A percentile compares a stretch with the other conserved stretches of the same genome.
phyloP scores from a whole-genome alignment of 805 yeast species.

The Komagataella pseudopastoris region DNA sequence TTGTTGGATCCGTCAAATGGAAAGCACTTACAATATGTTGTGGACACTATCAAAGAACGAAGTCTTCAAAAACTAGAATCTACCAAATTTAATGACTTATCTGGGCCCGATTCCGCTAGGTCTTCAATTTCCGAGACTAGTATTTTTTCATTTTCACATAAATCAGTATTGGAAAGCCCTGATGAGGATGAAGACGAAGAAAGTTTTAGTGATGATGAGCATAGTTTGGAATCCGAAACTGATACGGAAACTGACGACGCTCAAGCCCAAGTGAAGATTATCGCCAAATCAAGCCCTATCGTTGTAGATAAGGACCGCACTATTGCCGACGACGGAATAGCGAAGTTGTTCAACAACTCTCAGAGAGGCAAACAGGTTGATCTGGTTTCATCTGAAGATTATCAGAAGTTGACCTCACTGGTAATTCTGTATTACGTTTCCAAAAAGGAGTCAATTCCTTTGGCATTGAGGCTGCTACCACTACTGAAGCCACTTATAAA shows the following conservation, averaged over 20 bases:
- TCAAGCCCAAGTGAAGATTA: not conserved
- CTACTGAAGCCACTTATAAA: not conserved
- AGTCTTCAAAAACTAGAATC: not conserved
- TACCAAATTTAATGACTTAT: not conserved
- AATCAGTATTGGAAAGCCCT: not conserved
- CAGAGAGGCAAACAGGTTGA: not conserved
- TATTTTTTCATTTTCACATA: not conserved
- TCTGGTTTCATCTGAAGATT: not conserved
- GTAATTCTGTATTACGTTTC: not conserved
- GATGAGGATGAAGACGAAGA: not conserved
- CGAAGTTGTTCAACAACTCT: not conserved
- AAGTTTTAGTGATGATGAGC: not conserved
- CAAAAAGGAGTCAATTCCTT: not conserved
- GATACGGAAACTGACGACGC: not conserved
- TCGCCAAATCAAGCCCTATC: not conserved
- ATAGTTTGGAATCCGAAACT: not conserved
- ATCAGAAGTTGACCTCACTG: not conserved
- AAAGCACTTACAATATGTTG: not conserved
- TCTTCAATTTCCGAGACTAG: not conserved
- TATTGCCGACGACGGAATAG: not conserved
- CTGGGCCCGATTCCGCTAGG: not conserved
- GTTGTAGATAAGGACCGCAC: not conserved
- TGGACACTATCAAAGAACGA: not conserved
- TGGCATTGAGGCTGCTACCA: not conserved
- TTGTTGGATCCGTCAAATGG: not conserved